Conservation (phyloP, 2,329 filamentous ascomycete species). For the Verticillium klebahnii region DNA sequence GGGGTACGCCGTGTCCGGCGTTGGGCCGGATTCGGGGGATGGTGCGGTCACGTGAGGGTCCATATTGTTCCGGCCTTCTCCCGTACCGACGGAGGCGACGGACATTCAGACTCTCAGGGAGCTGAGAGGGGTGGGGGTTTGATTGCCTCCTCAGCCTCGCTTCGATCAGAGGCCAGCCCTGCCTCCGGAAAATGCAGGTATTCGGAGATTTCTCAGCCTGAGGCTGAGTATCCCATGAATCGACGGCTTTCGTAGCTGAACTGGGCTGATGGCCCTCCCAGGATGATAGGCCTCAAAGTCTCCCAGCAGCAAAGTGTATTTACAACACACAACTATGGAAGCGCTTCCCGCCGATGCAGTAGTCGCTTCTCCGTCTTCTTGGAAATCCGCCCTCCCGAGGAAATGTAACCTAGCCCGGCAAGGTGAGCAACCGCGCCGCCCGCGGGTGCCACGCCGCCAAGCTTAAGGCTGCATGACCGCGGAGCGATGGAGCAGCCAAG, state of each 20-base stretch:
- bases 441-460: neutral
- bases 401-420: no score
- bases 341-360: neutral
- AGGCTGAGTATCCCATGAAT: neutral
- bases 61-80: neutral
- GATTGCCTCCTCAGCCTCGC: neutral
- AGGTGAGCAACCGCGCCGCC: neutral
- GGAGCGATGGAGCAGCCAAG: neutral
- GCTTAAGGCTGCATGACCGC: neutral
- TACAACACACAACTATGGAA: neutral
- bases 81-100: neutral
- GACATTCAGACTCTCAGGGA: neutral
- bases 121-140: neutral
- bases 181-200: neutral
- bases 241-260: neutral
- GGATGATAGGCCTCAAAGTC: neutral
- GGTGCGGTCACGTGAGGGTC: neutral
- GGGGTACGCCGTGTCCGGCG: neutral
- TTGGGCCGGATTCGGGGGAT: neutral
- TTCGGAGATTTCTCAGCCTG: neutral
- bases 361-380: neutral
- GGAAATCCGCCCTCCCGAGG: no score
- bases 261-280: neutral
- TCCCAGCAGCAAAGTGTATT: neutral
- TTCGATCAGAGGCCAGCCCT: neutral